Percentiles rank a stretch among this genome's conserved stretches.
These are phyloP conservation scores for Phialophora macrospora DNA, from an alignment of 2,329 filamentous ascomycete genomes.

Conservation along the genomic window DNA sequence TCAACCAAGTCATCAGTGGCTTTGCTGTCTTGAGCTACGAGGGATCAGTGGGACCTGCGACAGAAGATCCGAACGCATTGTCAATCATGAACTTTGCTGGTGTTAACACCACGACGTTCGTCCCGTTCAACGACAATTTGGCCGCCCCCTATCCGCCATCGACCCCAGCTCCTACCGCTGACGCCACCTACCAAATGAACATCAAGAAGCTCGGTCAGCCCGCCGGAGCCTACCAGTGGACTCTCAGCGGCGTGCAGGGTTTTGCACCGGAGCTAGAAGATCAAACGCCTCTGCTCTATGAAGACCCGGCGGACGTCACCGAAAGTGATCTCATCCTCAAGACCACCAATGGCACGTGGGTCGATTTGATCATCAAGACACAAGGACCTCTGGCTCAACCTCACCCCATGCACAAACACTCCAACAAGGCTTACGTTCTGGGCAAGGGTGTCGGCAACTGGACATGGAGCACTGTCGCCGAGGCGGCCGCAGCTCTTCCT, in stretches of 20 bases:
- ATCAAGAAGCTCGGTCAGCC: constrained; percentile 40
- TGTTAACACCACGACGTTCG: constrained; percentile 46
- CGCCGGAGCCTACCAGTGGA: constrained; percentile 59
- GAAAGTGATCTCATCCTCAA: constrained; percentile 57
- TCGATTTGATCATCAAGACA: constrained; percentile 60
- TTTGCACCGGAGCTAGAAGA: constrained; percentile 49
- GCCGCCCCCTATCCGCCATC: constrained; percentile 58
- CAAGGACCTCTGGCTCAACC: constrained; percentile 55
- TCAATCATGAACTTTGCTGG: constrained; percentile 60
- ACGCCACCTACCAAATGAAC: constrained; percentile 53
- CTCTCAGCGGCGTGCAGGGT: constrained; percentile 52
- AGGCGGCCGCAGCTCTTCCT: constrained; percentile 52
- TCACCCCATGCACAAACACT: constrained; percentile 70
- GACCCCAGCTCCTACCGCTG: constrained; percentile 49
- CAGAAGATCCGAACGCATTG: constrained; percentile 41
- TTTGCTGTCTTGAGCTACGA: constrained; percentile 57
- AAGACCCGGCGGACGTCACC: constrained; percentile 45
- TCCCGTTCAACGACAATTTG: constrained; percentile 52
- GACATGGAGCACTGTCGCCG: constrained; percentile 58
- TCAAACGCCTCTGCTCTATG: constrained; percentile 54
- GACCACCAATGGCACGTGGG: constrained; percentile 57
- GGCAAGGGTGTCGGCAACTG: constrained; percentile 59
- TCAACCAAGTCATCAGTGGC: constrained; percentile 62
- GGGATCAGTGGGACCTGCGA: constrained; percentile 35
- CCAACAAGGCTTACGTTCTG: constrained; percentile 63